A percentile compares a stretch with the other conserved stretches of the same genome.
Conservation (phyloP, 2,329 filamentous ascomycete genomes). For the Apiospora rasikravindrae region DNA sequence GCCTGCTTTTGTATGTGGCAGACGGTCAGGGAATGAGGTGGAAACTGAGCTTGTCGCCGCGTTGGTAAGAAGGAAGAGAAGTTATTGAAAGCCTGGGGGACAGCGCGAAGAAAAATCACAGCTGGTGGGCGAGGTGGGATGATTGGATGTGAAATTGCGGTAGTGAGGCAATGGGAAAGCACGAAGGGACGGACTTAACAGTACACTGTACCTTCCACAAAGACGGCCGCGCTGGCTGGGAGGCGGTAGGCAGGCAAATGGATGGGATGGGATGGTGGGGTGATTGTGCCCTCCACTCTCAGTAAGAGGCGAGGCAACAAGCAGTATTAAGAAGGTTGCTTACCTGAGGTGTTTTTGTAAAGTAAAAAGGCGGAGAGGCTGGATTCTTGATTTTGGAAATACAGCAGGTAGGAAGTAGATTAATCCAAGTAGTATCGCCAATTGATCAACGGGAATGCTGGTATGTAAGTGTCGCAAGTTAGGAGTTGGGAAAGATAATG, state of each 20-base stretch:
- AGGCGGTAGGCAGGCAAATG: not conserved
- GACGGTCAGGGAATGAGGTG: not conserved
- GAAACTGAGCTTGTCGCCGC: not conserved
- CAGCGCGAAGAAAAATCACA: conserved; percentile 11
- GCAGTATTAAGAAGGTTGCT: not conserved
- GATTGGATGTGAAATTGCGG: conserved; percentile 12
- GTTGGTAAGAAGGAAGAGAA: not conserved
- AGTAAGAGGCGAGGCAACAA: not conserved
- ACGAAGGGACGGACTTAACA: conserved; percentile 10
- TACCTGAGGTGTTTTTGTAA: not conserved
- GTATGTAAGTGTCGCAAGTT: not conserved
- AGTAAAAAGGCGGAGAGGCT: not conserved
- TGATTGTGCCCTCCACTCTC: not conserved
- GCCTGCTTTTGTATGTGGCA: not conserved
- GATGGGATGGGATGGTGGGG: not conserved
- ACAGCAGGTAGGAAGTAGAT: not conserved
- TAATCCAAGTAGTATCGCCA: not conserved
- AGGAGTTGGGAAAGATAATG: not conserved
- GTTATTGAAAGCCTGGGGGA: not conserved
- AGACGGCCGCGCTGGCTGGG: not conserved
- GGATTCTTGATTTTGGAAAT: not conserved
- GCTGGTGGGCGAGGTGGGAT: conserved; percentile 5
- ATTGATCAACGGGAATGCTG: not conserved
- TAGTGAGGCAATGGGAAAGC: conserved; percentile 9
- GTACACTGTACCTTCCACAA: not conserved